phyloP scores from a whole-genome alignment of 768 basidiomycete species.

The Favolaschia claudopus region DNA sequence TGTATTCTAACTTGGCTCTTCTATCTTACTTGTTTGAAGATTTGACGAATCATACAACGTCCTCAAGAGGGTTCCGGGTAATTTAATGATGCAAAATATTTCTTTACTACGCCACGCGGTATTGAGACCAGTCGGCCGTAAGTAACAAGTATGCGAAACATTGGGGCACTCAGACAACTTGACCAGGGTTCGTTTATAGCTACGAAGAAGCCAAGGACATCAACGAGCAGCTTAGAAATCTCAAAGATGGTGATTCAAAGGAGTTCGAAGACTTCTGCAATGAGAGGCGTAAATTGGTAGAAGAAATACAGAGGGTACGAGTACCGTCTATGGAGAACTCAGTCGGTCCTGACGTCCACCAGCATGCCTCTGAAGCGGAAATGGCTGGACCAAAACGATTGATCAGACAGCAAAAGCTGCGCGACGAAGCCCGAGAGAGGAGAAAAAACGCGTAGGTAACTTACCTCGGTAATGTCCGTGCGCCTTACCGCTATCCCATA shows the following conservation, averaged over 20 bases:
- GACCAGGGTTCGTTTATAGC: slow-evolving; percentile 3
- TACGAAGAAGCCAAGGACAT: slow-evolving; percentile 20
- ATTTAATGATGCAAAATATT: background rate
- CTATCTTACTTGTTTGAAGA: background rate
- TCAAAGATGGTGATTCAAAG: slow-evolving; percentile 12
- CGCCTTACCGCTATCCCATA: background rate
- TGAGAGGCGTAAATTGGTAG: slow-evolving; percentile 10
- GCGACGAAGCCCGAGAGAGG: slow-evolving; percentile 20
- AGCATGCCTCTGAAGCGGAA: slow-evolving; percentile 10
- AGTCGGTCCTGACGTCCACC: background rate
- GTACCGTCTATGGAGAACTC: too few species aligned
- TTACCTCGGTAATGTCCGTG: background rate
- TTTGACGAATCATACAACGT: slow-evolving; percentile 18
- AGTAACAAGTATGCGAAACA: background rate
- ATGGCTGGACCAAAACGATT: slow-evolving; percentile 13
- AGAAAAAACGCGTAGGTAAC: slow-evolving; percentile 23
- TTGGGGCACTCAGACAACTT: background rate
- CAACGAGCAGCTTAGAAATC: slow-evolving; percentile 2
- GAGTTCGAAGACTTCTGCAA: slow-evolving; percentile 8
- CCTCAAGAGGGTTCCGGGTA: background rate
- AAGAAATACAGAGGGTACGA: slow-evolving; percentile 15
- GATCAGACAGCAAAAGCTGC: slow-evolving; percentile 10
- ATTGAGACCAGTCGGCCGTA: background rate
- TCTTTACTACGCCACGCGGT: background rate
- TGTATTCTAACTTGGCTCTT: background rate